These are phyloP conservation scores for Rubroboletus satanas DNA, from an alignment of 768 basidiomycete species.

Conservation along the genomic window DNA sequence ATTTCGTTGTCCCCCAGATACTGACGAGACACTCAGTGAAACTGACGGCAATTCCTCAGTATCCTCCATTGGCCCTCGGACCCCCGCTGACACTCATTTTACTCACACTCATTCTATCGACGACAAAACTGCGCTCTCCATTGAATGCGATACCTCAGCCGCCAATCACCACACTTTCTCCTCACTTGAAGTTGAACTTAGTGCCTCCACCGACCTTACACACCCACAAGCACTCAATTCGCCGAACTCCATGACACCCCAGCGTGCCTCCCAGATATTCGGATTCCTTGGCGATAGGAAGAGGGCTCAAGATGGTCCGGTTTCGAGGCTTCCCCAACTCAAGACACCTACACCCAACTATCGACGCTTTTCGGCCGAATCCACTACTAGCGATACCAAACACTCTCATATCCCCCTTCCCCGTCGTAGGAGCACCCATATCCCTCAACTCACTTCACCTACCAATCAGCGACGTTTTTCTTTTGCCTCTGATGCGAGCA, in stretches of 20 bases:
- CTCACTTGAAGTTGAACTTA: slow-evolving; percentile 74
- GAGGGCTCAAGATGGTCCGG: slow-evolving; percentile 35
- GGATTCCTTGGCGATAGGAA: slow-evolving; percentile 58
- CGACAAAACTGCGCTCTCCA: slow-evolving; percentile 38
- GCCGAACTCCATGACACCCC: slow-evolving; percentile 50
- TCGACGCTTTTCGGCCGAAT: slow-evolving; percentile 25
- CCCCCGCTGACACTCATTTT: slow-evolving; percentile 44
- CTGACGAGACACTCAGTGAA: slow-evolving; percentile 36
- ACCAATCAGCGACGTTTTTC: slow-evolving; percentile 10
- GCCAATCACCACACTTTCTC: slow-evolving; percentile 46
- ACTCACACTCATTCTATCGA: slow-evolving; percentile 38
- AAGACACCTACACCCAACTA: slow-evolving; percentile 20
- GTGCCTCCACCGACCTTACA: slow-evolving; percentile 43
- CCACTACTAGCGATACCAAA: slow-evolving; percentile 24
- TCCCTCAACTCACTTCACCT: slow-evolving; percentile 13
- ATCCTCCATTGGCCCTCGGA: slow-evolving; percentile 49
- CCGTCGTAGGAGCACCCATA: slow-evolving; percentile 10
- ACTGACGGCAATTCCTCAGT: slow-evolving; percentile 41
- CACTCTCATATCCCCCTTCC: slow-evolving; percentile 14
- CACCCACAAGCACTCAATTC: slow-evolving; percentile 14
- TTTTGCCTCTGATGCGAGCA: slow-evolving; percentile 12
- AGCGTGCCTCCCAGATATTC: slow-evolving; percentile 73
- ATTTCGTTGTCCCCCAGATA: neutral
- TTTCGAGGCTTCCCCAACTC: slow-evolving; percentile 31
- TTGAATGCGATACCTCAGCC: slow-evolving; percentile 44